Evolutionary conservation across 2,329 filamentous ascomycete genomes (phyloP).

Genomic region (Paracoccidioides brasiliensis): DNA sequence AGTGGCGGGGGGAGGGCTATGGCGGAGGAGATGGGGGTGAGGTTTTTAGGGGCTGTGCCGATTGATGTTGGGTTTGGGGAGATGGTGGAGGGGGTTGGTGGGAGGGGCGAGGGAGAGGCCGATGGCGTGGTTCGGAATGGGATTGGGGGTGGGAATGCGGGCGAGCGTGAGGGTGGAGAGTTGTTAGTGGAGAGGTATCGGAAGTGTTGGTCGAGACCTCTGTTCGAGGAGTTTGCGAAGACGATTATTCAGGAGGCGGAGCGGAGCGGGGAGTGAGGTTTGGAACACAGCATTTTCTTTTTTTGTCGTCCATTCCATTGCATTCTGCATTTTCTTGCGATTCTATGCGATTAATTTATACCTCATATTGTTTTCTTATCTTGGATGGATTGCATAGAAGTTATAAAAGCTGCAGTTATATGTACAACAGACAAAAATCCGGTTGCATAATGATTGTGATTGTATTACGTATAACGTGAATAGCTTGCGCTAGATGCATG

Average conservation of each 20-base stretch:
- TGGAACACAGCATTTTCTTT: neutral
- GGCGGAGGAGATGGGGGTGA: slow-evolving; percentile 72
- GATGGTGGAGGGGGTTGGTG: slow-evolving; percentile 54
- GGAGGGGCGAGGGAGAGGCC: slow-evolving; percentile 12
- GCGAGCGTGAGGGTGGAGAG: slow-evolving; percentile 9
- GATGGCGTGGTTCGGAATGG: slow-evolving; percentile 4
- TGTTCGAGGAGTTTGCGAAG: slow-evolving; percentile 31
- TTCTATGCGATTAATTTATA: neutral
- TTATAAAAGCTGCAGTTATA: no score
- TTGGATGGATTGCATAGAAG: neutral
- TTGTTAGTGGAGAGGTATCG: slow-evolving; percentile 31
- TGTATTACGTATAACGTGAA: neutral
- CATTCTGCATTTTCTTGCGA: neutral
- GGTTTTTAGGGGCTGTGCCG: slow-evolving; percentile 74
- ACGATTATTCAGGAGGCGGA: slow-evolving; percentile 19
- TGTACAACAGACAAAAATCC: no score
- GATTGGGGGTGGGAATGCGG: slow-evolving; percentile 4
- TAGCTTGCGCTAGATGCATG: neutral
- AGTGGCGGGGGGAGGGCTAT: slow-evolving; percentile 82
- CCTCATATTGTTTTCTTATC: neutral
- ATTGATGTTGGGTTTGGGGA: slow-evolving; percentile 88
- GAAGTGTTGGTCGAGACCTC: slow-evolving; percentile 31
- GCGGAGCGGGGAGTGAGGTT: neutral
- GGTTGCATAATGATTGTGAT: neutral
- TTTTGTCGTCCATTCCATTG: neutral